A percentile compares a stretch with the other conserved stretches of the same genome.
Evolutionary conservation across 257 asterid species (phyloP).

Genomic region (Solanum infundibuliforme): DNA sequence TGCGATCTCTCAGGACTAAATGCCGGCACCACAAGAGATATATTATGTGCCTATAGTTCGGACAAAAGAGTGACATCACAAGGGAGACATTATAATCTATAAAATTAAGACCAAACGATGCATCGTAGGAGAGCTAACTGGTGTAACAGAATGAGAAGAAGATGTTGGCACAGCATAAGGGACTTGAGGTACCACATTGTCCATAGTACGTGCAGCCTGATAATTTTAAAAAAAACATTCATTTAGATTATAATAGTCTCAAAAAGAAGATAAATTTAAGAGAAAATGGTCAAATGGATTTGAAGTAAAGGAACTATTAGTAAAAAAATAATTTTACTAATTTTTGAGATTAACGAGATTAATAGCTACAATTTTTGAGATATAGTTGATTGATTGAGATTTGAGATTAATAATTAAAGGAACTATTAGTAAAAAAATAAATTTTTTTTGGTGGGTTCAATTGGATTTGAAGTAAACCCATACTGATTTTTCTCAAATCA

Average conservation of each 20-base stretch:
- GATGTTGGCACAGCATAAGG: neutral
- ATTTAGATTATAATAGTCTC: neutral
- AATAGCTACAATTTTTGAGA: neutral
- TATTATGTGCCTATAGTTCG: neutral
- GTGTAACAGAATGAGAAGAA: neutral
- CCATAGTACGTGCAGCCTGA: neutral
- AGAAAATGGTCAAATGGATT: too few relatives aligned
- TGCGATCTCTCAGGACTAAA: neutral
- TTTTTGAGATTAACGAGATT: too few relatives aligned
- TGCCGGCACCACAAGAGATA: neutral
- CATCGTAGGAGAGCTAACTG: neutral
- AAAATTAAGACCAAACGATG: neutral
- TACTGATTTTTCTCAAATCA: neutral
- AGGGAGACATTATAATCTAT: neutral
- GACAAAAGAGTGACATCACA: neutral
- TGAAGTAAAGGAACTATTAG: too few relatives aligned
- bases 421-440: neutral
- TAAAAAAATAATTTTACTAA: too few relatives aligned
- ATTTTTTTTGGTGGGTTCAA: neutral
- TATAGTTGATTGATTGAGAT: too few relatives aligned
- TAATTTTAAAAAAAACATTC: neutral
- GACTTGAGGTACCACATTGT: neutral
- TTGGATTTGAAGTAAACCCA: neutral
- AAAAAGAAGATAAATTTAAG: neutral
- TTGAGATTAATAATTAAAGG: neutral